Base-by-base conservation (phyloP, 495 filamentous ascomycete species). In the Acidomyces sp. region DNA sequence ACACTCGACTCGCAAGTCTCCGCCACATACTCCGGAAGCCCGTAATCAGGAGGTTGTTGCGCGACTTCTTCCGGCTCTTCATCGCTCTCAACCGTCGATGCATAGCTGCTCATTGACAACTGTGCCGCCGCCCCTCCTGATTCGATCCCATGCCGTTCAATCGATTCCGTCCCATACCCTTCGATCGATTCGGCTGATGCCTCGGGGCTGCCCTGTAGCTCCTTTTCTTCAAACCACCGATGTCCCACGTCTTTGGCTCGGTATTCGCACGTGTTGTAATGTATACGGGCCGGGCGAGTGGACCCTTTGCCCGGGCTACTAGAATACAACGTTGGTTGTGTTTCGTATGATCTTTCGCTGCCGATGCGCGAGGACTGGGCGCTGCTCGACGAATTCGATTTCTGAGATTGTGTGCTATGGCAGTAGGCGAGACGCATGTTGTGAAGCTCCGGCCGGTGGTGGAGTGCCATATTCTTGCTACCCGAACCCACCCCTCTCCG, bases 1-100 rank as follows among this genome's bases (percentile, higher is more conserved):
- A 78, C 74, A 43, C 77, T 70, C 38, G 74, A 62, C 30, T 75
- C 67, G 47, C 73, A 67, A 28, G 69, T 57, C 18, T 79, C 78
- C 31, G 72, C 65, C 19, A 60, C 58, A 51, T 80, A 76, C 18
- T 74, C 67, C 7, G 75, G 74, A 10, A 45, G 63, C n/a, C 63
- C 62, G 51, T 79, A 74, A 22, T 74, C 69, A 7, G 77, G 75
- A 7, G 49, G 41, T 32, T 65, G 57, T 42, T 75, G 69, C 18
- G 16, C 12, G 12, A 6, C 17, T 35, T 82, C 73, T 11, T 57
- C 56, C 7, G 72, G 55, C 0, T 82, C 77, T 33, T 77, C 72
- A 13, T 66, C 64, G 3, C 82, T 84, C 12, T 69, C 64, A 21
- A 69, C 68, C 0, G 79, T 82, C 7, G 86, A 93, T 47, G 77